Evolutionary conservation across 2,329 filamentous ascomycete genomes (phyloP), one percentile per base, ranked within the genome.

Genomic region (Pseudophaeomoniella oleicola): DNA sequence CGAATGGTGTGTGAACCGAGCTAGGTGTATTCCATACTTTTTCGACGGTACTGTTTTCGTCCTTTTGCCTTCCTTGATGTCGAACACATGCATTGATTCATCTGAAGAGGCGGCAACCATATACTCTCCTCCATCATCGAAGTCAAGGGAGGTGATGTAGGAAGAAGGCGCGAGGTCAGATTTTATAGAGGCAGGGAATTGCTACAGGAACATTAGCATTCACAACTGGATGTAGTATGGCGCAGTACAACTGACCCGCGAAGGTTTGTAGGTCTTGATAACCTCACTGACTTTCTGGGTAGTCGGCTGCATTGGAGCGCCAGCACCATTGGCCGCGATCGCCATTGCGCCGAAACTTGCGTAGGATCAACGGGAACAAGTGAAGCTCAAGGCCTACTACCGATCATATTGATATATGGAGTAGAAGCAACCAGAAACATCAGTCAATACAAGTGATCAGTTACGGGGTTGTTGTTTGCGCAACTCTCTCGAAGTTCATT

Each of bases 21-120:
- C 90, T 38, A 94, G 71, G 55, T 94, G 90, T 13, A 85, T 86
- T 41, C 90, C 90, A 51, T 98, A 98, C 56, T 98, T 98, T 55
- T 96, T 93, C 61, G 83, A 92, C 36, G 92, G 77, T 33, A 94
- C 70, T 41, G 79, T 80, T 62, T 96, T 96, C 33, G 85, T 82
- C 48, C 86, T 79, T 42, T 82, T 81, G 3, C 90, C 90, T 45
- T 94, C 86, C 50, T 81, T 83, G 44, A 93, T 80, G 50, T 90
- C 93, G 64, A 92, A 98, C 19, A 98, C 78, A 53, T 96, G 87
- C 43, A 98, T 82, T 3, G 84, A 92, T 56, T 94, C 87, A 58
- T 98, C 90, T 62, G 84, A 86, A 46, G 87, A 83, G 4, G 86
- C 84, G 0, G 87, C 83, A 59, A 98, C 85, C 41, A 92, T 72